Percentiles rank a stretch among this genome's conserved stretches.
Conservation (phyloP, 495 filamentous ascomycete genomes). For the Venustampulla echinocandica region DNA sequence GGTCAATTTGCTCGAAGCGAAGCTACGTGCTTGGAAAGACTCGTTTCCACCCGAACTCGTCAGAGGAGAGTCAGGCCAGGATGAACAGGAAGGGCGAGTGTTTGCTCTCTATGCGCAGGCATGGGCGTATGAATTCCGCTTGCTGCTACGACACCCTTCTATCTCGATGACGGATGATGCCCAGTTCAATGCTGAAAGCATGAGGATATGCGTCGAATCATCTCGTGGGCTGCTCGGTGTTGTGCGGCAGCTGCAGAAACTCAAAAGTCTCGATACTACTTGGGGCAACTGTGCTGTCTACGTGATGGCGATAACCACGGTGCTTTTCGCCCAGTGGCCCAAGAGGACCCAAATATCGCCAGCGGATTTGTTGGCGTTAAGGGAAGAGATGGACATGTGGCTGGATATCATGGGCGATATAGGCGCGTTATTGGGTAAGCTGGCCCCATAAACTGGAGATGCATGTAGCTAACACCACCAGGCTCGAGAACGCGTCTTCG, state of each 20-base stretch:
- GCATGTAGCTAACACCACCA: constrained; percentile 11
- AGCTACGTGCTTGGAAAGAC: constrained; percentile 45
- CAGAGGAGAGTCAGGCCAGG: constrained; percentile 29
- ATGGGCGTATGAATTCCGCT: constrained; percentile 37
- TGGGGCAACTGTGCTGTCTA: constrained; percentile 67
- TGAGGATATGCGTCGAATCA: constrained; percentile 57
- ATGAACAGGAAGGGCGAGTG: constrained; percentile 43
- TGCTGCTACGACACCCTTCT: constrained; percentile 62
- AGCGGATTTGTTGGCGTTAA: constrained; percentile 45
- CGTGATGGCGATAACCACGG: constrained; percentile 64
- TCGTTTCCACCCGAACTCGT: constrained; percentile 47
- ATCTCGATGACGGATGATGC: constrained; percentile 52
- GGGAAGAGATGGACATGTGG: constrained; percentile 61
- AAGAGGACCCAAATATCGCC: constrained; percentile 48
- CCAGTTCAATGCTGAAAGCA: constrained; percentile 54
- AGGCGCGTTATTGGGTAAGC: constrained; percentile 20
- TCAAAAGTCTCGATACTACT: constrained; percentile 69
- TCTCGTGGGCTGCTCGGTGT: constrained; percentile 53
- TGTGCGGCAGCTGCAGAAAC: constrained; percentile 47
- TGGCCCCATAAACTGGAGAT: neutral
- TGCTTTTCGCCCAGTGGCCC: constrained; percentile 60
- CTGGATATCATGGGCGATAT: constrained; percentile 55
- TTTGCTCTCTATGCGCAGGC: constrained; percentile 41
- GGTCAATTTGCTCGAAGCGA: constrained; percentile 53
- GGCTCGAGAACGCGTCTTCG: constrained; percentile 20